phyloP scores from a whole-genome alignment of 352 stramenopile genomes.

The Elongisporangium anandrum region DNA sequence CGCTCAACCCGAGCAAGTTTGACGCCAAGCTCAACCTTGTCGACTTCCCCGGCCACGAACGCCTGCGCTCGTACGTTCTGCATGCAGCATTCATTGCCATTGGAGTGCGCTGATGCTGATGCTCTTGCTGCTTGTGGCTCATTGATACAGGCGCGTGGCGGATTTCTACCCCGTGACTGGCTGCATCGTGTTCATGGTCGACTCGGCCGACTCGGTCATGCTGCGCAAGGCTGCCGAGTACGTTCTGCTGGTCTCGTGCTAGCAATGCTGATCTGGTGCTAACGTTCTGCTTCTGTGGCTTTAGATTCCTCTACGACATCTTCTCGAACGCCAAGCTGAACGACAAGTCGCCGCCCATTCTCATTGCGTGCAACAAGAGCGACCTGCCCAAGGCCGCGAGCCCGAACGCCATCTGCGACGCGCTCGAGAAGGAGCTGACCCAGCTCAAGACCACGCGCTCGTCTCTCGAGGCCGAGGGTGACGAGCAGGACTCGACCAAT shows the following conservation, averaged over 20 bases:
- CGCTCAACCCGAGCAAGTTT: constrained; percentile 70
- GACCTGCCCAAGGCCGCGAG: constrained; percentile 42
- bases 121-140: constrained; percentile 3
- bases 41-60: constrained; percentile 81
- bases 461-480: constrained; percentile 78
- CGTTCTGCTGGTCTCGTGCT: constrained; percentile 9
- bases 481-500: constrained; percentile 62
- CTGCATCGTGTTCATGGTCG: constrained; percentile 75
- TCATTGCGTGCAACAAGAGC: constrained; percentile 86
- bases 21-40: constrained; percentile 64
- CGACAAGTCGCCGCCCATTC: constrained; percentile 57
- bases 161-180: constrained; percentile 73
- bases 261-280: not conserved
- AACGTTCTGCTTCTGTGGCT: not conserved
- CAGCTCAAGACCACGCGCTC: constrained; percentile 85
- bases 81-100: constrained; percentile 1
- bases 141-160: constrained; percentile 38
- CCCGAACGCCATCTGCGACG: constrained; percentile 42
- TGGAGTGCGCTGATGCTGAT: constrained; percentile 1
- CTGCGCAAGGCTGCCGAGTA: constrained; percentile 82
- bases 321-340: constrained; percentile 84
- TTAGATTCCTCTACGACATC: constrained; percentile 81
- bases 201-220: constrained; percentile 50
- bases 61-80: constrained; percentile 56
- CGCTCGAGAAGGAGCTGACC: constrained; percentile 78